Percentiles rank a stretch among this genome's conserved stretches.
Evolutionary conservation across 352 stramenopile species (phyloP).

Genomic region (Phytophthora nicotianae): DNA sequence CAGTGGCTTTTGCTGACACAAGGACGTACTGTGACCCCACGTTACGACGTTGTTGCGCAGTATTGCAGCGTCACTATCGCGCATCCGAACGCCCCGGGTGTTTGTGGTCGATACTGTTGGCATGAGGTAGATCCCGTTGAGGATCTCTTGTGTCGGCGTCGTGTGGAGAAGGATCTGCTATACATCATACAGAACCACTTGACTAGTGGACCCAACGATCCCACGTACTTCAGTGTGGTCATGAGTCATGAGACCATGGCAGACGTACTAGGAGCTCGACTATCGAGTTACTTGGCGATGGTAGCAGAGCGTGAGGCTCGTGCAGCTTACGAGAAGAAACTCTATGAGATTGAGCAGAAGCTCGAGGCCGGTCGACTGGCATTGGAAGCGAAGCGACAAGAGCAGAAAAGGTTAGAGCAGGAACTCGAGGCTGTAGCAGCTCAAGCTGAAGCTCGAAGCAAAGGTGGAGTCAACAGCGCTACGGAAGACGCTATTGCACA

Average conservation of each 20-base stretch:
- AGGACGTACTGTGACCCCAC: constrained; percentile 31
- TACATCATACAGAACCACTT: constrained; percentile 58
- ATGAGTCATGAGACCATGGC: constrained; percentile 65
- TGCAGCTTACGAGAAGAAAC: constrained; percentile 57
- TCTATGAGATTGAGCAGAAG: constrained; percentile 70
- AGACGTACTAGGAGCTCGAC: constrained; percentile 47
- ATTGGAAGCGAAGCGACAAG: constrained; percentile 64
- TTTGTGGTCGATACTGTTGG: constrained; percentile 74
- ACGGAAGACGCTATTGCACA: constrained; percentile 14
- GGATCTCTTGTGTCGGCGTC: constrained; percentile 43
- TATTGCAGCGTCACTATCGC: constrained; percentile 55
- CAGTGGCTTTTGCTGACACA: constrained; percentile 40
- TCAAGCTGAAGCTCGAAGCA: constrained; percentile 30
- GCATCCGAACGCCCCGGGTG: constrained; percentile 56
- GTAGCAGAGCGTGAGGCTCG: constrained; percentile 47
- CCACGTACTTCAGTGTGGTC: constrained; percentile 51
- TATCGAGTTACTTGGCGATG: constrained; percentile 51
- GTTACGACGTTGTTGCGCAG: constrained; percentile 56
- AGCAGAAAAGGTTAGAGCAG: constrained; percentile 66
- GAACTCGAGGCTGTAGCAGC: constrained; percentile 49
- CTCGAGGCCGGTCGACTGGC: constrained; percentile 58
- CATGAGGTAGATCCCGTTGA: constrained; percentile 47
- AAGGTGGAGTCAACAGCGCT: constrained; percentile 16
- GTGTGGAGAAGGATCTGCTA: constrained; percentile 59
- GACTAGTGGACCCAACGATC: constrained; percentile 39